A percentile compares a stretch with the other conserved stretches of the same genome.
Evolutionary conservation across 2,329 filamentous ascomycete genomes (phyloP).

Genomic region (Exophiala spinifera): DNA sequence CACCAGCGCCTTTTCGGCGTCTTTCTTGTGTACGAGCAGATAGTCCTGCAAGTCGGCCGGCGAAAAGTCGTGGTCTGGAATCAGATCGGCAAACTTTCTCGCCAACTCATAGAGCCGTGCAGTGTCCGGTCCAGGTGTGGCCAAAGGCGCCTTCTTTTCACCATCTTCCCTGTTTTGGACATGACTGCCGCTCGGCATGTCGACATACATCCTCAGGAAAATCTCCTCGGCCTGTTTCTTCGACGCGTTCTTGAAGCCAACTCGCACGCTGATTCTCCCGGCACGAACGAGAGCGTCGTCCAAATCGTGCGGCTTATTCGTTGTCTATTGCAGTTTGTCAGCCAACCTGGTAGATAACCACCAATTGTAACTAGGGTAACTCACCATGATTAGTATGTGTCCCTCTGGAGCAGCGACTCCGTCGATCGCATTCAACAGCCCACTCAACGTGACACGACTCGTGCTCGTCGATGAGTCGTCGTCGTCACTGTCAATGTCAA

Average conservation of each 20-base stretch:
- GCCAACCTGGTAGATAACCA: too few species aligned
- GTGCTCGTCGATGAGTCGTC: slow-evolving; percentile 10
- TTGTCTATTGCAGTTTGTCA: slow-evolving; percentile 48
- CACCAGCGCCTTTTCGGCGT: slow-evolving; percentile 45
- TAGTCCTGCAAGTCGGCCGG: slow-evolving; percentile 55
- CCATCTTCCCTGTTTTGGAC: not conserved
- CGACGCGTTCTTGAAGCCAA: slow-evolving; percentile 51
- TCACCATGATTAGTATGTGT: slow-evolving; percentile 68
- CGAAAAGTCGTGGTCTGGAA: slow-evolving; percentile 49
- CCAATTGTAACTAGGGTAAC: too few species aligned
- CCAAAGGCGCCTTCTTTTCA: not conserved
- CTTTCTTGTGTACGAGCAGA: slow-evolving; percentile 50
- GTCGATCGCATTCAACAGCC: slow-evolving; percentile 79
- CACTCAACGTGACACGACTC: slow-evolving; percentile 64
- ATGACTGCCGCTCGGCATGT: slow-evolving; percentile 10
- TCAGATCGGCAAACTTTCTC: slow-evolving; percentile 41
- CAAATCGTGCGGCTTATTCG: slow-evolving; percentile 69
- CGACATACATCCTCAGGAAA: slow-evolving; percentile 33
- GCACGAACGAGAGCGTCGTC: slow-evolving; percentile 72
- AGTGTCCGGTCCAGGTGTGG: not conserved
- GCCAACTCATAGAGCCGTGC: slow-evolving; percentile 40
- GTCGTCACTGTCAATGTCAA: slow-evolving; percentile 18
- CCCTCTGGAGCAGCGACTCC: slow-evolving; percentile 77
- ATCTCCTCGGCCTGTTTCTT: slow-evolving; percentile 32
- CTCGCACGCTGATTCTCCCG: slow-evolving; percentile 68